phyloP scores from a whole-genome alignment of 805 yeast genomes.

The Hanseniaspora thailandica region DNA sequence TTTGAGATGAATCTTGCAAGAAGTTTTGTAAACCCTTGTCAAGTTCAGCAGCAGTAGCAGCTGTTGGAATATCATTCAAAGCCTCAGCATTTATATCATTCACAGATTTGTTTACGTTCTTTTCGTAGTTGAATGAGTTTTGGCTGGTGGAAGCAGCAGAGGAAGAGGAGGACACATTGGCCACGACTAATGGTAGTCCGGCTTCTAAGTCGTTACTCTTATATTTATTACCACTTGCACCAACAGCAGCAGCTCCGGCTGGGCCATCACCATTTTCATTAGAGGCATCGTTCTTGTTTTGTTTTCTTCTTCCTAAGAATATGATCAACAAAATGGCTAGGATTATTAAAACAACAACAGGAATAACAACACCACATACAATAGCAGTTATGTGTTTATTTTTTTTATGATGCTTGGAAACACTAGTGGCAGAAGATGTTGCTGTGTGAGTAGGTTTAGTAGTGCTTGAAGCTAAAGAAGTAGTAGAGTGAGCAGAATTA shows the following conservation, averaged over 20 bases:
- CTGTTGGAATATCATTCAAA: conserved; percentile 16
- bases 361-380: conserved; percentile 82
- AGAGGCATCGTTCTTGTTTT: conserved; percentile 25
- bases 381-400: conserved; percentile 58
- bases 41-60: conserved; percentile 10
- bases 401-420: conserved; percentile 15
- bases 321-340: conserved; percentile 42
- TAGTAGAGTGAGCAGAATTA: conserved; percentile 24
- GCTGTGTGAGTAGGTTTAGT: conserved; percentile 21
- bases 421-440: conserved; percentile 17
- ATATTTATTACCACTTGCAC: conserved; percentile 20
- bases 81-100: conserved; percentile 18
- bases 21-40: conserved; percentile 13
- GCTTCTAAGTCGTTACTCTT: conserved; percentile 28
- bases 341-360: conserved; percentile 43
- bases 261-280: conserved; percentile 30
- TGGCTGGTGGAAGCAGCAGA: conserved; percentile 44
- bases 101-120: conserved; percentile 23
- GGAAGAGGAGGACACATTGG: conserved; percentile 32
- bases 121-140: conserved; percentile 35
- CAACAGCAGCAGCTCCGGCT: conserved; percentile 30
- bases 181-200: conserved; percentile 24
- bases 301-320: conserved; percentile 40
- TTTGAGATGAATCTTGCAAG: conserved; percentile 18
- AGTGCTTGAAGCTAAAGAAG: conserved; percentile 27